Evolutionary conservation across 176 grass and related monocot species (phyloP), one percentile per base, ranked within the genome.

Genomic region (Alopecurus myosuroides): DNA sequence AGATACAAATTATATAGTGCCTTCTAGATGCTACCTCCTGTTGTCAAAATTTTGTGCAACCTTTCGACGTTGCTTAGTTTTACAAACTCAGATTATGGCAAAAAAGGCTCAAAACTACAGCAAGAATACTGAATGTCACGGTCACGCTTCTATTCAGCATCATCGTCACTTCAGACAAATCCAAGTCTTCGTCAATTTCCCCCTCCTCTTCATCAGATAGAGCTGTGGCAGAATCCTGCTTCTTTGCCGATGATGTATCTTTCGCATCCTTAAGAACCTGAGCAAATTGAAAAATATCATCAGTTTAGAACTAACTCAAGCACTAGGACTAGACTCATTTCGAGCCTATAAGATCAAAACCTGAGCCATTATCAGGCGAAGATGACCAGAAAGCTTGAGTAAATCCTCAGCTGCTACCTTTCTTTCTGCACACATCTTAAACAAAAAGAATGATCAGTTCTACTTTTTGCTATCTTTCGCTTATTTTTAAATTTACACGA

Each of bases 301-400:
- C 37, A 77, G 36, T 61, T 63, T 40, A 44, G 28, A 36, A 78
- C 15, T 37, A 69, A 33, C 33, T 31, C 15, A 31, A 42, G 29
- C 20, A 74, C 68, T 48, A 51, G 11, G 1, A 50, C 69, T 76
- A 30, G 9, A 18, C 8, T 84, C 20, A 89, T 79, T 64, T 42
- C 20, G 45, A 79, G 49, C 26, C 48, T 64, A 12, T 23, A 51
- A 86, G 56, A 79, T 86, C 22, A 81, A 84, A 89, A 99, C 97
- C 87, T 99, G 93, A 25, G 88, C 83, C 62, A 57, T 86, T 64
- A 99, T 95, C 58, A 99, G 76, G 14, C 58, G 81, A 85, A 99
- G 85, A 42, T 84, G 88, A 33, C 97, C 97, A 77, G 89, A 94
- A 89, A 99, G 88, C 81, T 92, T 96, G 22, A 92, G 45, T 82